Base-by-base conservation (phyloP, 2,329 filamentous ascomycete genomes). In the Penicillium sp. region DNA sequence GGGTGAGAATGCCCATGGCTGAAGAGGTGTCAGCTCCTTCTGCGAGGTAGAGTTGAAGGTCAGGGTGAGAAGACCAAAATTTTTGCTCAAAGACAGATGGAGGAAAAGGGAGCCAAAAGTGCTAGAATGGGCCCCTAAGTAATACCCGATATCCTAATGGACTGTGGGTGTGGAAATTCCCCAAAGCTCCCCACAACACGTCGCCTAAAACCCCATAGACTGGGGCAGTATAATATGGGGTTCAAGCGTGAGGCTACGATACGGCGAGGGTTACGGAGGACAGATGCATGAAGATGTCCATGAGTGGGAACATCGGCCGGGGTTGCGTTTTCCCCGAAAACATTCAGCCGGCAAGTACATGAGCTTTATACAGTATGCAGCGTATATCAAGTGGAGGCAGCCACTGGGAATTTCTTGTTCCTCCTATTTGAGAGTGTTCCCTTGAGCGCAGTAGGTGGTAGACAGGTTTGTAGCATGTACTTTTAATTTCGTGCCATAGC, bases 271-370 rank as follows among this genome's bases (percentile, higher is more conserved):
- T 56, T 50, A 24, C 22, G 5, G 4, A 1, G 22, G 7, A 53
- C 50, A 41, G 41, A 17, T 46, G 28, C 48, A 45, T 51, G 52
- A 44, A 50, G 44, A 51, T 55, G 39, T 45, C 45, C 44, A 39
- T 40, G 52, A 53, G 53, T 57, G 56, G 48, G 37, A 49, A 47
- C 33, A 34, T 54, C 46, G 52, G 38, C 61, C 62, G 63, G 63
- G 63, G 62, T 55, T 64, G 62, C 52, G 58, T 65, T 65, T 61
- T 65, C 60, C 63, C 63, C 61, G 29, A 50, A 60, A 63, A 60
- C 58, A 45, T 60, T 64, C 60, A 64, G 57, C 60, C 60, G 59
- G 51, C 45, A 48, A 60, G 53, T 3, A 26, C 26, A 26, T 53
- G 38, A 45, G 44, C 40, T 24, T 45, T 31, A 3, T 12, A 17